Evolutionary conservation across 495 filamentous ascomycete genomes (phyloP).

Genomic region (Thozetella sp.): DNA sequence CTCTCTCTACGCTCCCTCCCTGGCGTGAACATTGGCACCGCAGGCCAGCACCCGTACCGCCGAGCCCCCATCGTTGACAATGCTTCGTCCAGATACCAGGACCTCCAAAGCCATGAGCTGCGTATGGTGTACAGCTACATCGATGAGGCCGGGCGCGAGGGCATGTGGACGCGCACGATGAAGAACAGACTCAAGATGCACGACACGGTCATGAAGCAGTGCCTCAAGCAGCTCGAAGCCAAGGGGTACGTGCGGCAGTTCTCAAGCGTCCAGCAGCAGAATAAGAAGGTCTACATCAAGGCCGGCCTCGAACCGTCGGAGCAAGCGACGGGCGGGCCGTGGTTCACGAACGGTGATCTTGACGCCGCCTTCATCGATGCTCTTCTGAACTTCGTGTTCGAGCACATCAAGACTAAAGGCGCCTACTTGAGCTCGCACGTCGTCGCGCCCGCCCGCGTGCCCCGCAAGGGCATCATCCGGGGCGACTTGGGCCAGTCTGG

Average conservation of each 20-base stretch:
- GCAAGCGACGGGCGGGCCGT: conserved; percentile 87
- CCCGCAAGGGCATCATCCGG: conserved; percentile 45
- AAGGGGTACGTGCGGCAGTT: conserved; percentile 58
- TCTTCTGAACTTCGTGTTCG: conserved; percentile 66
- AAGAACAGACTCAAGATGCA: conserved; percentile 75
- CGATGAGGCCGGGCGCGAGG: conserved; percentile 76
- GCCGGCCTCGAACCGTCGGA: conserved; percentile 75
- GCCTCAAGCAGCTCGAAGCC: conserved; percentile 74
- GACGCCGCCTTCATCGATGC: conserved; percentile 83
- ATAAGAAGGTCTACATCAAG: conserved; percentile 84
- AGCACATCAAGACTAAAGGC: conserved; percentile 68
- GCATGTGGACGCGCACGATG: conserved; percentile 86
- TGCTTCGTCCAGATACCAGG: conserved; percentile 58
- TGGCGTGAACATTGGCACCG: no score
- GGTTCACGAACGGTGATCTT: conserved; percentile 80
- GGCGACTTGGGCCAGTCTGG: conserved; percentile 16
- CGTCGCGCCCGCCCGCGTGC: conserved; percentile 17
- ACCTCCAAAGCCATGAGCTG: conserved; percentile 66
- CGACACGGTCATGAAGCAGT: conserved; percentile 72
- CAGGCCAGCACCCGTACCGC: no score
- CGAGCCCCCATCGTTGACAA: no score
- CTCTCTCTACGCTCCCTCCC: not conserved
- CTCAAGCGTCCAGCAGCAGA: conserved; percentile 64
- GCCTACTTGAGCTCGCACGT: conserved; percentile 55
- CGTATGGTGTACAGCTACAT: conserved; percentile 82